Conservation (phyloP, 495 filamentous ascomycete genomes). For the Podospora appendiculata region DNA sequence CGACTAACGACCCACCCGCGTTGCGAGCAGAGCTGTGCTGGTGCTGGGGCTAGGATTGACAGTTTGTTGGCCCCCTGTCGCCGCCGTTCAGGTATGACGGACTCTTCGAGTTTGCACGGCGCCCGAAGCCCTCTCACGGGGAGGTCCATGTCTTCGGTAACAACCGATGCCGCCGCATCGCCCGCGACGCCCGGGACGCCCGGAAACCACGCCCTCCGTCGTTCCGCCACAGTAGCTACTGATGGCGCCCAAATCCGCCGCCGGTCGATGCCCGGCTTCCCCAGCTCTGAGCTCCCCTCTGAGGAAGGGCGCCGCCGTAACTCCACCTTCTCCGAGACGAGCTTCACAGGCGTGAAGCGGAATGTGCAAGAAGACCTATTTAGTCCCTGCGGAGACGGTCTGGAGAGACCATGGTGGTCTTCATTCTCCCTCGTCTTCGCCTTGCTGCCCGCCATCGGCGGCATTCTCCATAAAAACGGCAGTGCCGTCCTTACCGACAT, state of each 20-base stretch:
- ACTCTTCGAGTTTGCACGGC: background rate
- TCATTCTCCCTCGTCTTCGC: conserved; percentile 73
- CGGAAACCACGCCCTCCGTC: conserved; percentile 20
- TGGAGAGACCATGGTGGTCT: conserved; percentile 48
- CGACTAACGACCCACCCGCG: too few relatives aligned
- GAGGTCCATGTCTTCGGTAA: background rate
- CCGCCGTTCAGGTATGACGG: background rate
- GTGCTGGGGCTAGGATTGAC: too few relatives aligned
- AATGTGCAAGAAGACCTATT: conserved; percentile 65
- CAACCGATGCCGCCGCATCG: background rate
- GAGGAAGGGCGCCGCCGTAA: conserved; percentile 49
- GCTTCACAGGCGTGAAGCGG: conserved; percentile 55
- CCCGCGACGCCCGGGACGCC: conserved; percentile 13
- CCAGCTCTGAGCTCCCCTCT: conserved; percentile 17
- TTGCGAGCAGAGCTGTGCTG: too few relatives aligned
- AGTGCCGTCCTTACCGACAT: conserved; percentile 76
- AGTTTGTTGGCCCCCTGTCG: too few relatives aligned
- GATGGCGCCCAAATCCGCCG: conserved; percentile 14
- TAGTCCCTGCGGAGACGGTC: conserved; percentile 46
- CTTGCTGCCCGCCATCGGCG: conserved; percentile 75
- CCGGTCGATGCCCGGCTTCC: background rate
- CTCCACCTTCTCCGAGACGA: conserved; percentile 68
- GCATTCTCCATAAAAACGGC: conserved; percentile 79
- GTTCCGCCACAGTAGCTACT: conserved; percentile 19
- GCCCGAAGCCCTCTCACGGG: background rate